Base-by-base conservation (phyloP, 2,329 filamentous ascomycete species). In the Curvularia spicifera region DNA sequence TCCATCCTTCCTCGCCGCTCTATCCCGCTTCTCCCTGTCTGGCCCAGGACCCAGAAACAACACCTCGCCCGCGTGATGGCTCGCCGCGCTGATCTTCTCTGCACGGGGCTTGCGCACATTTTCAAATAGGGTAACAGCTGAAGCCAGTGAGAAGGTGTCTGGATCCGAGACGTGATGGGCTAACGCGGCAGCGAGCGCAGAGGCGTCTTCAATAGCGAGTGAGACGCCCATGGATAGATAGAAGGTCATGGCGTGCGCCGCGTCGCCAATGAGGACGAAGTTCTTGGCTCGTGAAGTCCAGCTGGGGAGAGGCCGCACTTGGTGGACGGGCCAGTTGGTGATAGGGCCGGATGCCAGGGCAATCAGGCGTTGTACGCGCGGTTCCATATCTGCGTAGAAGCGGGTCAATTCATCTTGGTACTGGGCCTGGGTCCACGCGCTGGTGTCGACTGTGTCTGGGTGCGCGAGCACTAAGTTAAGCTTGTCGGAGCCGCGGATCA, bases 181-280 rank as follows among this genome's bases (percentile, higher is more conserved):
- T 12, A 44, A 44, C 2, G 24, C 42, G 15, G 24, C 5, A 26
- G 42, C 42, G 1, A 44, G 42, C 7, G 24, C 42, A 9, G 20
- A n/a, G 3, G 20, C 42, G 42, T 44, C 42, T 28, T 44, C 42
- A 28, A 44, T 44, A 7, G 42, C 42, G 24, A 44, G 42, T 4
- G 42, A 44, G 24, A 44, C 42, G 24, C 42, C 42, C 42, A 44
- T 44, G 24, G 42, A 44, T 10, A 44, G 42, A 24, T 44, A 44
- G 15, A 44, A 44, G 24, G 42, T 5, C 42, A 44, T 44, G 24
- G 42, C 42, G 24, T 44, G 42, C 20, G 42, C 42, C 3, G 42
- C 42, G 7, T 44, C 42, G 22, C 42, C 42, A 28, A 44, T 44
- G 42, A 44, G 42, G 3, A 44, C 42, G 5, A 44, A 44, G 42